Evolutionary conservation across 2,329 filamentous ascomycete genomes (phyloP).

Genomic region (Neopestalotiopsis sp.): DNA sequence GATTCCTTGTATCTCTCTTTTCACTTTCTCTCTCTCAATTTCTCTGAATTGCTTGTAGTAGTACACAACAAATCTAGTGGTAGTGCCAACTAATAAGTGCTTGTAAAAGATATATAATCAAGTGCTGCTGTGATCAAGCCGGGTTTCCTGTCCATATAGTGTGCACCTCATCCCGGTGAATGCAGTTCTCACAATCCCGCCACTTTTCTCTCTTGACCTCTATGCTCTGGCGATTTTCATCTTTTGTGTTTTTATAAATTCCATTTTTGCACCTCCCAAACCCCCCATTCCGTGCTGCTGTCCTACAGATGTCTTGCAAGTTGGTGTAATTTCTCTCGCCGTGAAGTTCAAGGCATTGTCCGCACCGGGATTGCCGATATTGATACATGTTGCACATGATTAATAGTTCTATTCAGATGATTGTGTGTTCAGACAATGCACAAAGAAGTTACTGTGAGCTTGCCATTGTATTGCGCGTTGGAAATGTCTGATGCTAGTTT

Average conservation of each 20-base stretch:
- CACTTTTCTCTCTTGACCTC: conserved; percentile 4
- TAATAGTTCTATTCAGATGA: neutral
- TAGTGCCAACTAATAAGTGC: neutral
- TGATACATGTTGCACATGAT: conserved; percentile 15
- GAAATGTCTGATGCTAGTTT: neutral
- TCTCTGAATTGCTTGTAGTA: too few species aligned
- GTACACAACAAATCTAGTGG: too few species aligned
- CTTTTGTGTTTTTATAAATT: neutral
- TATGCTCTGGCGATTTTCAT: neutral
- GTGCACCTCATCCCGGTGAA: conserved; percentile 5
- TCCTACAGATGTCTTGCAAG: conserved; percentile 7
- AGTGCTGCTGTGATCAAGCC: neutral
- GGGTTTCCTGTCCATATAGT: conserved; percentile 12
- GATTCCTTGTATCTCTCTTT: too few species aligned
- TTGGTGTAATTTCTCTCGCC: conserved; percentile 13
- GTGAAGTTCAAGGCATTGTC: conserved; percentile 15
- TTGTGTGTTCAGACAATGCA: neutral
- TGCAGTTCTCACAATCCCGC: conserved; percentile 16
- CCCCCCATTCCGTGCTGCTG: neutral
- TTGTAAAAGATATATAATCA: neutral
- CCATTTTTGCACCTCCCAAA: conserved; percentile 10
- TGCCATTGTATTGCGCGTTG: neutral
- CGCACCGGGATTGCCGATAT: conserved; percentile 18
- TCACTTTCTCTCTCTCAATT: neutral
- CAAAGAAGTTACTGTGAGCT: neutral